Base-by-base conservation (phyloP, 176 grass and related monocot species). In the Eragrostis curvula region DNA sequence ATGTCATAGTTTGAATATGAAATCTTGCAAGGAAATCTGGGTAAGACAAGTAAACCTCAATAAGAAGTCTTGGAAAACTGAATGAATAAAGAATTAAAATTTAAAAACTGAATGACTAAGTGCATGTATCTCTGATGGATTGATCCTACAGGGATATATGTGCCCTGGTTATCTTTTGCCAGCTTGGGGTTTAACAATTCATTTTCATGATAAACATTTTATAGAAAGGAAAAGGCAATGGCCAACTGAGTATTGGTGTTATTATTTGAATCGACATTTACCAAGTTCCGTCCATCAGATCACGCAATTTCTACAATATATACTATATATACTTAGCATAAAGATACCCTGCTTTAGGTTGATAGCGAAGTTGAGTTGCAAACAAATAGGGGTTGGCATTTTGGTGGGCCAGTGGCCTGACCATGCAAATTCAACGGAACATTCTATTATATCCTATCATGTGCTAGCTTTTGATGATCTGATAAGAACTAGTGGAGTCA, bases 11-110 rank as follows among this genome's bases (percentile, higher is more conserved):
- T 45, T 20, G 77, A 53, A 79, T 79, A 45, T 52, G 46, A 85
- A 84, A 80, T 80, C 61, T 30, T 44, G 48, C 70, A 32, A 68
- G 44, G 12, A 88, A 80, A 71, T 87, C 65, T 9, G 46, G 53
- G 13, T 39, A 73, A 75, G 78, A 87, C 78, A 69, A 9, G 5
- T 59, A 75, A 30, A 47, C 29, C 61, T 58, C 21, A 40, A 68
- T 5, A 12, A 67, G 32, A 16, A 32, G 3, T 55, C 47, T 23
- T 20, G 15, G 13, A 74, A 53, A 41, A 68, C 0, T 67, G 25
- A 29, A 28, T 64, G 44, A 13, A 40, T 49, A 15, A 67, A 67
- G 28, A 80, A 12, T 6, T 68, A 15, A 40, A 43, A 16, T 55
- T 53, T 42, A 24, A 68, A 28, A n/a, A n/a, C n/a, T n/a, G n/a